These are phyloP conservation scores for Sequoia sempervirens DNA, from an alignment of 75 land plant species.

Conservation along the genomic window DNA sequence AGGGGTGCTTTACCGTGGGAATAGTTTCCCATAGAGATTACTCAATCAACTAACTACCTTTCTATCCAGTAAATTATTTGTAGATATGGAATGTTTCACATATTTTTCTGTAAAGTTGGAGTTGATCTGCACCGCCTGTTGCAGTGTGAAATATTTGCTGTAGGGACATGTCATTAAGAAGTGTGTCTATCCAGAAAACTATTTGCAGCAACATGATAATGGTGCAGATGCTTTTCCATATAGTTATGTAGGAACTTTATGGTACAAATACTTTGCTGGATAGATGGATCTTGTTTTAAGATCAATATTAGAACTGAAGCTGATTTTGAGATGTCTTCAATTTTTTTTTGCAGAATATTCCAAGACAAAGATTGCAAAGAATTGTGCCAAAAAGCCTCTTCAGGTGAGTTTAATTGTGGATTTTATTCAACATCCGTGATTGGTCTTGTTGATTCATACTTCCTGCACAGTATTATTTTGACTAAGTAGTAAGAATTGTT, in stretches of 20 bases:
- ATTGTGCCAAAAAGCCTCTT: neutral
- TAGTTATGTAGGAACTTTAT: neutral
- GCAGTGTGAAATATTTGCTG: neutral
- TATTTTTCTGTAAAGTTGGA: neutral
- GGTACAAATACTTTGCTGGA: neutral
- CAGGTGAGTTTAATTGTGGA: constrained; percentile 5
- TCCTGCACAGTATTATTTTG: neutral
- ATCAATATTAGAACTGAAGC: neutral
- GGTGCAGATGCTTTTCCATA: neutral
- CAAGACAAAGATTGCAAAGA: neutral
- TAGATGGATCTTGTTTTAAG: neutral
- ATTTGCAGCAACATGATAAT: neutral
- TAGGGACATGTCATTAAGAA: neutral
- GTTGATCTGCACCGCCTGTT: neutral
- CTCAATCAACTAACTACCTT: neutral
- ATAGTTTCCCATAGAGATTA: neutral
- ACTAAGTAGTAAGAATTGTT: neutral
- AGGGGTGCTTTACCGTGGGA: neutral
- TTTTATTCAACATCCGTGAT: neutral
- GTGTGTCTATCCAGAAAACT: neutral
- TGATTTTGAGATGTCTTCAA: neutral
- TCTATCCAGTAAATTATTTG: neutral
- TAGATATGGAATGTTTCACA: neutral
- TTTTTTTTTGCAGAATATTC: neutral
- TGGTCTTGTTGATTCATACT: neutral